Evolutionary conservation across 1,284 basidiomycete genomes (phyloP).

Genomic region (Pseudozyma sp.): DNA sequence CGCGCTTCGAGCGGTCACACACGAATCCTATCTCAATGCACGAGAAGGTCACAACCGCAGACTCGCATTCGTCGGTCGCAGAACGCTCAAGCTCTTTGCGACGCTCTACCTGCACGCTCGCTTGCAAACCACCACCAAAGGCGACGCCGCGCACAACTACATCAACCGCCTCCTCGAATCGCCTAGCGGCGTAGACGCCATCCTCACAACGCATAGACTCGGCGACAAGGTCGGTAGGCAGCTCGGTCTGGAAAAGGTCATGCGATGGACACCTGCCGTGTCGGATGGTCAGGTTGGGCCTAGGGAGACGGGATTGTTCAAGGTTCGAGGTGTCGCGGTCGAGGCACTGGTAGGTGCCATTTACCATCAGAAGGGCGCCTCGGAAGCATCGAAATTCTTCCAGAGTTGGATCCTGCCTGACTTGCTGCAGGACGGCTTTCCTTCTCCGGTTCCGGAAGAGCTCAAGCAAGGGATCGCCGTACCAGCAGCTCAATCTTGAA

Average conservation of each 20-base stretch:
- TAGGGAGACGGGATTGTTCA: slow-evolving; percentile 64
- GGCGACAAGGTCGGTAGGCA: slow-evolving; percentile 60
- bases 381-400: slow-evolving; percentile 39
- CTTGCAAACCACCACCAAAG: slow-evolving; percentile 18
- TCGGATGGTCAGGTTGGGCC: slow-evolving; percentile 50
- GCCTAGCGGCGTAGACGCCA: slow-evolving; percentile 42
- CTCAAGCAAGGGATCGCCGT: slow-evolving; percentile 19
- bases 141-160: slow-evolving; percentile 28
- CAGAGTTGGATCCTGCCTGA: slow-evolving; percentile 26
- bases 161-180: slow-evolving; percentile 48
- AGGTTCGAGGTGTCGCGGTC: slow-evolving; percentile 64
- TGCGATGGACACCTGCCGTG: slow-evolving; percentile 67
- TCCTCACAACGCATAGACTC: slow-evolving; percentile 56
- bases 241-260: slow-evolving; percentile 64
- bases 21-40: slow-evolving; percentile 60
- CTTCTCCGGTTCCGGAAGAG: slow-evolving; percentile 30
- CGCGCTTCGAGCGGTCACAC: slow-evolving; percentile 57
- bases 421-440: slow-evolving; percentile 37
- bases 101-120: slow-evolving; percentile 58
- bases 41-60: slow-evolving; percentile 61
- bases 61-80: slow-evolving; percentile 62
- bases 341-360: slow-evolving; percentile 68
- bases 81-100: slow-evolving; percentile 61
- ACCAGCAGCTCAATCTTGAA: slow-evolving; percentile 8
- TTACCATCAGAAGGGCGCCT: slow-evolving; percentile 56